phyloP scores from a whole-genome alignment of 805 yeast species.

The Metschnikowia arizonensis region DNA sequence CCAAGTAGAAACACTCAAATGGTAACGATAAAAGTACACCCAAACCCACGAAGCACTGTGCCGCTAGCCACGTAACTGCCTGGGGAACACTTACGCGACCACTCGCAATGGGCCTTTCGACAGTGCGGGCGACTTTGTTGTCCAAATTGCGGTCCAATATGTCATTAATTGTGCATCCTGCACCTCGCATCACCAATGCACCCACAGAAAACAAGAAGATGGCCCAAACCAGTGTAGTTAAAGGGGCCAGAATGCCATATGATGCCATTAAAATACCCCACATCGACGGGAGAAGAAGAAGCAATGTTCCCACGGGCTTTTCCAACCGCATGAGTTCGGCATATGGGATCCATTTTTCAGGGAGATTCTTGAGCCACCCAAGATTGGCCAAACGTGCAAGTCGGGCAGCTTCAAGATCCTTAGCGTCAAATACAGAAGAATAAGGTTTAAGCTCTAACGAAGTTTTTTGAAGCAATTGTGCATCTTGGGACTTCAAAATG shows the following conservation, averaged over 20 bases:
- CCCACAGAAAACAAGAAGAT: constrained; percentile 76
- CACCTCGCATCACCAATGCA: constrained; percentile 90
- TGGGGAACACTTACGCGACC: constrained; percentile 69
- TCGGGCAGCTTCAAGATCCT: constrained; percentile 49
- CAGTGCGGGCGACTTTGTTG: constrained; percentile 79
- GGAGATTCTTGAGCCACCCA: constrained; percentile 56
- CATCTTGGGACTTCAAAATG: background rate
- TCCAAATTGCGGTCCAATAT: constrained; percentile 81
- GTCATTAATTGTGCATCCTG: constrained; percentile 96
- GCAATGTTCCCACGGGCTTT: constrained; percentile 92
- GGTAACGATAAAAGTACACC: constrained; percentile 73
- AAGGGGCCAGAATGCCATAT: constrained; percentile 62
- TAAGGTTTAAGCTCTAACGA: background rate
- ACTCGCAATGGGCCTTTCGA: constrained; percentile 88
- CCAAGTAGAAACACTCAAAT: constrained; percentile 72
- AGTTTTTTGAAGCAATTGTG: background rate
- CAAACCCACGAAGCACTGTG: constrained; percentile 70
- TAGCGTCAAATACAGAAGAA: constrained; percentile 10
- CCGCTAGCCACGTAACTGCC: constrained; percentile 68
- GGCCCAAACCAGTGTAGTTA: constrained; percentile 56
- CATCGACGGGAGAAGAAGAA: constrained; percentile 76
- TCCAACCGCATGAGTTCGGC: constrained; percentile 90
- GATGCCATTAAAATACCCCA: constrained; percentile 96
- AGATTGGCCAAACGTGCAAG: constrained; percentile 44
- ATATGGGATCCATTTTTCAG: constrained; percentile 76